Percentiles rank a stretch among this genome's conserved stretches.
Evolutionary conservation across 805 yeast genomes (phyloP).

Genomic region (Kazachstania martiniae): DNA sequence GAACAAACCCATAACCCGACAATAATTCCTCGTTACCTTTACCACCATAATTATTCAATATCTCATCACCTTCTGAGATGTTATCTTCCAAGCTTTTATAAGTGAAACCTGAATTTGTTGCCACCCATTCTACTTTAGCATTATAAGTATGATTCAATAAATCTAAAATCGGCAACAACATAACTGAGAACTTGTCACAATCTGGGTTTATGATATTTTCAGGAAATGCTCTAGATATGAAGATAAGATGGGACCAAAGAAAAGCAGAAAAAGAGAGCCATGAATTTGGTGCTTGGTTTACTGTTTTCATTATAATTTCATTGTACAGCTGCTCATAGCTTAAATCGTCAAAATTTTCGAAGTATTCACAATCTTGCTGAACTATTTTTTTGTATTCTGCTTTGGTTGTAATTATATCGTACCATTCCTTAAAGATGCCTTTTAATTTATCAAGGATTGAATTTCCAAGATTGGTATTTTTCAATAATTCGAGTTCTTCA

Average conservation of each 20-base stretch:
- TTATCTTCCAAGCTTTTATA: slow-evolving; percentile 7
- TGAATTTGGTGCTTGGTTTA: slow-evolving; percentile 9
- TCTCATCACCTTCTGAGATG: slow-evolving; percentile 32
- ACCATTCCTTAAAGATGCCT: slow-evolving; percentile 57
- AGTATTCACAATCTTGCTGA: slow-evolving; percentile 11
- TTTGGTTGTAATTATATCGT: slow-evolving; percentile 4
- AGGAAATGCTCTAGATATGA: slow-evolving; percentile 78
- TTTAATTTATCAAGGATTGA: slow-evolving; percentile 40
- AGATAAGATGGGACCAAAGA: slow-evolving; percentile 63
- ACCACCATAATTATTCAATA: slow-evolving; percentile 79
- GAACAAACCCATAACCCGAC: slow-evolving; percentile 49
- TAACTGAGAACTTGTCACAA: slow-evolving; percentile 37
- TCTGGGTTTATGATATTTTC: slow-evolving; percentile 30
- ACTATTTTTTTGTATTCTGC: slow-evolving; percentile 1
- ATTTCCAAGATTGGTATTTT: slow-evolving; percentile 55
- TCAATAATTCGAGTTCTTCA: slow-evolving; percentile 39
- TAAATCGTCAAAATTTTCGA: slow-evolving; percentile 7
- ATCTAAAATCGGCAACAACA: slow-evolving; percentile 72
- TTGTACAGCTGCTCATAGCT: slow-evolving; percentile 11
- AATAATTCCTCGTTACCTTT: slow-evolving; percentile 83
- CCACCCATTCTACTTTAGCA: slow-evolving; percentile 66
- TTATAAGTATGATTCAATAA: slow-evolving; percentile 60
- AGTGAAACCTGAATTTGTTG: slow-evolving; percentile 33
- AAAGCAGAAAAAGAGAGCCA: slow-evolving; percentile 64
- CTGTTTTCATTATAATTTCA: slow-evolving; percentile 10